Evolutionary conservation across 1,284 basidiomycete species (phyloP), one percentile per base, ranked within the genome.

Genomic region (Pseudozyma sp.): DNA sequence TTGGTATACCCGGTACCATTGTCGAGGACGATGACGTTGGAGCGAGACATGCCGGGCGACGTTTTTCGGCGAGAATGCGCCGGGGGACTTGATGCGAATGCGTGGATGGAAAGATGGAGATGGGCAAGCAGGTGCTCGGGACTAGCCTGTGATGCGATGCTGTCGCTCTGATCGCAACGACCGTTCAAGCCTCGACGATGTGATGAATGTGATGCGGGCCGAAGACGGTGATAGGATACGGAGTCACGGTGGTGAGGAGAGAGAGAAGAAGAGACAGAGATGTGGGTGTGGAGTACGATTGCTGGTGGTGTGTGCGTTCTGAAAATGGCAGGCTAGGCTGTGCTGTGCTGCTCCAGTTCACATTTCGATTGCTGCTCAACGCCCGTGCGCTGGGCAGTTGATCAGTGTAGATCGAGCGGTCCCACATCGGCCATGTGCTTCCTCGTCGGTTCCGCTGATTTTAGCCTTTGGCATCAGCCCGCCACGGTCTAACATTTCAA

Each of bases 1-100:
- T 98, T 98, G 29, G 94, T 96, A 87, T 90, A 97, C 17, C 96
- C 96, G 49, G 95, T 98, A 60, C 96, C 96, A 89, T 97, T 97
- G 87, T 98, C 95, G 83, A 83, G 74, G 14, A 83, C 80, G 63
- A 82, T 81, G 59, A 83, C 81, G 67, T 83, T 82, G 54, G 81
- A 81, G 42, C 80, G 79, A 54, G 81, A 81, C 81, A 83, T 83
- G 59, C 30, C 68, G 65, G 40, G 39, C 35, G 11, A 13, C 3
- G 30, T 30, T 17, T 16, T 33, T 31, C n/a, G 10, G 10, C 9
- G 17, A 30, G 5, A 9, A n/a, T 7, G 16, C 16, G 39, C 16
- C 16, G 39, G n/a, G 7, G 16, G 39, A n/a, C 13, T 3, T 14
- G 40, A 7, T 42, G 16, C n/a, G 31, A 31, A 42, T 34, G 46